Evolutionary conservation across 495 filamentous ascomycete species (phyloP), one percentile per base, ranked within the genome.

Genomic region (Halenospora varia): DNA sequence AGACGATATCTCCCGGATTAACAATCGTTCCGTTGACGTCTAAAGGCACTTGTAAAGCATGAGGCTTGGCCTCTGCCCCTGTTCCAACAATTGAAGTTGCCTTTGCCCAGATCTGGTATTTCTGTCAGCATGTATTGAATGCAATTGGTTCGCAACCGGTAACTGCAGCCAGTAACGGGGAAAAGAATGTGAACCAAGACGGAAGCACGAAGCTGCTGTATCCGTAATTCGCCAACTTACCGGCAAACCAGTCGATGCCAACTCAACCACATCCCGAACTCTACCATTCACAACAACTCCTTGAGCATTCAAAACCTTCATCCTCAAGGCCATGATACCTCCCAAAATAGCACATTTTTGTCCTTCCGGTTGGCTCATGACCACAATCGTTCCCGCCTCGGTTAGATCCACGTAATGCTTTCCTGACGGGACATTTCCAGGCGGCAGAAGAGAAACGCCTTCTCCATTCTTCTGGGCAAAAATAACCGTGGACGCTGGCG

Each of bases 311-410:
- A 81, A 69, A 6, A 68, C 57, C 55, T 79, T 80, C 78, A 88
- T 83, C 22, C 86, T 70, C 11, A 75, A 71, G 1, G 83, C 87
- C 75, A 88, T 85, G 55, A 89, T 86, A 1, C 84, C 86, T 25
- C 86, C 86, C 0, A 87, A 70, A 10, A 86, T 78, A 10, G 86
- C 86, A 64, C 82, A 85, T 24, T 75, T 73, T 67, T 87, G 84
- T 4, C 72, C 71, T 6, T 65, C 53, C 0, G 86, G 84, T 62
- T 88, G 86, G 24, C 77, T 75, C 29, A 87, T 69, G 1, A 89
- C 73, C 2, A 82, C 77, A 41, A 87, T 75, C 1, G 79, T 81
- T 0, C 73, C 76, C 0, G 74, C 70, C 1, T 75, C 61, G 8
- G 78, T 73, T 42, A 75, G 72, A 65, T 89, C 86, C 39, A 83